Evolutionary conservation across 1,139 yeast species (phyloP).

Genomic region (Pichia terricola): DNA sequence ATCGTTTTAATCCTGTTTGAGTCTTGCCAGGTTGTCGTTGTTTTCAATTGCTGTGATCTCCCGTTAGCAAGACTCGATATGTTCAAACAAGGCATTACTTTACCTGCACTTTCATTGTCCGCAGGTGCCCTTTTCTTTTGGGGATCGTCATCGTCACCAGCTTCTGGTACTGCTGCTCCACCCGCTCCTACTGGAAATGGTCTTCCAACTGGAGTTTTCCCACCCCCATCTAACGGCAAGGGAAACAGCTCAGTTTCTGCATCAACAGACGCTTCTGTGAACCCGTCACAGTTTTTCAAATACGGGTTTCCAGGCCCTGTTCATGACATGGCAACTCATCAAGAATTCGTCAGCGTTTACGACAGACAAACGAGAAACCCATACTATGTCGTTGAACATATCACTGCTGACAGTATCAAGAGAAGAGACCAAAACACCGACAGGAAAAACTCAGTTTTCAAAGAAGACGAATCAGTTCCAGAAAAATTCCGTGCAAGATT

Average conservation of each 20-base stretch:
- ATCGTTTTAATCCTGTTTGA: too few species aligned
- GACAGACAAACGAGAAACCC: slow-evolving; percentile 84
- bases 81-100: slow-evolving; percentile 11
- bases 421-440: slow-evolving; percentile 43
- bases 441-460: slow-evolving; percentile 71
- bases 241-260: not conserved
- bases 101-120: slow-evolving; percentile 16
- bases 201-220: slow-evolving; percentile 8
- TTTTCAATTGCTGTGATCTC: too few species aligned
- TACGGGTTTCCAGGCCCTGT: slow-evolving; percentile 95
- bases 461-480: slow-evolving; percentile 84
- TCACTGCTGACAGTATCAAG: slow-evolving; percentile 63
- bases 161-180: slow-evolving; percentile 12
- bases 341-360: slow-evolving; percentile 77
- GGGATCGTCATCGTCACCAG: slow-evolving; percentile 13
- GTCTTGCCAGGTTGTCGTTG: too few species aligned
- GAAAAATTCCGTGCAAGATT: slow-evolving; percentile 61
- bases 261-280: slow-evolving; percentile 25
- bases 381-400: slow-evolving; percentile 75
- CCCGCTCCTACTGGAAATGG: slow-evolving; percentile 8
- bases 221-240: slow-evolving; percentile 8
- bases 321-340: slow-evolving; percentile 66
- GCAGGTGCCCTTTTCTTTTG: slow-evolving; percentile 21
- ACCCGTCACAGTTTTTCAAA: slow-evolving; percentile 70
- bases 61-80: too few species aligned